Conservation (phyloP, 108 stramenopile genomes). For the Fragilariopsis cylindrus region DNA sequence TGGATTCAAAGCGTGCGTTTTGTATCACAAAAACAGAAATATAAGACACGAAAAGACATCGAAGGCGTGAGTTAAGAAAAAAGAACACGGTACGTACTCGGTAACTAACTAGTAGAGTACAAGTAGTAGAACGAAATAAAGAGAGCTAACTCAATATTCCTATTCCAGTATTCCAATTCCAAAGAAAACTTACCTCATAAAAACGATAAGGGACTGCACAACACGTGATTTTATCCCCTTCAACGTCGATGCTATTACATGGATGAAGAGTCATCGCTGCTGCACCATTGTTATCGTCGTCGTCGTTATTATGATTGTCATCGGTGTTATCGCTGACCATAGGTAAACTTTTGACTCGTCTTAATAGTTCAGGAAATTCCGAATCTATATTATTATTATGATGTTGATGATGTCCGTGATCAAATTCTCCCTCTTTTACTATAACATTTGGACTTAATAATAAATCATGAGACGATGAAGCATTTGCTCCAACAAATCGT, state of each 20-base stretch:
- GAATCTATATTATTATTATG: neutral
- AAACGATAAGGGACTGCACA: slow-evolving; percentile 59
- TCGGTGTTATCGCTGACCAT: slow-evolving; percentile 4
- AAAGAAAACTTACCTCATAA: slow-evolving; percentile 43
- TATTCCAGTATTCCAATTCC: too few relatives aligned
- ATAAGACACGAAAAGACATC: slow-evolving; percentile 18
- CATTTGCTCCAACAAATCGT: too few relatives aligned
- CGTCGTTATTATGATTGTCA: neutral
- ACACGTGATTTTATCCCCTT: slow-evolving; percentile 35
- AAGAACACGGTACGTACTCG: slow-evolving; percentile 1
- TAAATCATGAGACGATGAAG: slow-evolving; percentile 30
- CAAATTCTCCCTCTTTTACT: slow-evolving; percentile 32
- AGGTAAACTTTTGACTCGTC: slow-evolving; percentile 22
- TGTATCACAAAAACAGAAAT: neutral
- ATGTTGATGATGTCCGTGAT: slow-evolving; percentile 8
- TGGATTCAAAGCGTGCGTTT: neutral
- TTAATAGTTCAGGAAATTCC: slow-evolving; percentile 12
- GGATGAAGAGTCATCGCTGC: slow-evolving; percentile 15
- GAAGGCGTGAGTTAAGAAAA: slow-evolving; percentile 12
- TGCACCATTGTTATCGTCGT: slow-evolving; percentile 10
- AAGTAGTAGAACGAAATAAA: too few relatives aligned
- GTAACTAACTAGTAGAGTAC: neutral
- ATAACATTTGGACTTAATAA: slow-evolving; percentile 58
- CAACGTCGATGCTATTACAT: slow-evolving; percentile 19
- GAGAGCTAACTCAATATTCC: too few relatives aligned